phyloP scores from a whole-genome alignment of 2,329 filamentous ascomycete genomes.

The Fusarium sp. region DNA sequence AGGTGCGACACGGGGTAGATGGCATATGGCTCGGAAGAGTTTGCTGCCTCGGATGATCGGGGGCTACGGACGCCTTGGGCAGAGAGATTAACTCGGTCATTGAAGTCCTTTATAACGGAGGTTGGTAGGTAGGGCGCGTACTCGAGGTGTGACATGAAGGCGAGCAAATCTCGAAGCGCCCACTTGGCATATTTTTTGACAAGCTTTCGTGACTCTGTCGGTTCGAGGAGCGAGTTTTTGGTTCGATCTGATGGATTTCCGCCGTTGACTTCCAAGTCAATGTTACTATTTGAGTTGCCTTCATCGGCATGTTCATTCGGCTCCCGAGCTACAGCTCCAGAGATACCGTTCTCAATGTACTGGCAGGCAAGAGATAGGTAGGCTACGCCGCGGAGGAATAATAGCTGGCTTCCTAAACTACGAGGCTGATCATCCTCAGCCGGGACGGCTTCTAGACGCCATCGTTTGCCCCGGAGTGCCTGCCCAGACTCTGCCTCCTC shows the following conservation, averaged over 20 bases:
- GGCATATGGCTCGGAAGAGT: constrained; percentile 52
- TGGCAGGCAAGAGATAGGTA: constrained; percentile 80
- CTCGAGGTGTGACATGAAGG: constrained; percentile 80
- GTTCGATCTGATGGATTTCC: constrained; percentile 5
- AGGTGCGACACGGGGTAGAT: constrained; percentile 69
- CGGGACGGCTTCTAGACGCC: constrained; percentile 54
- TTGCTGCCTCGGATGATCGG: constrained; percentile 52
- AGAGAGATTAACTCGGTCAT: constrained; percentile 68
- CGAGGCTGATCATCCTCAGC: constrained; percentile 71
- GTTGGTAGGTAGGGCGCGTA: constrained; percentile 80
- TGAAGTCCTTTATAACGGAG: constrained; percentile 69
- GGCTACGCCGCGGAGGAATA: constrained; percentile 81
- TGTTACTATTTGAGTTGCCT: constrained; percentile 1
- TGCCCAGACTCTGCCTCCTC: constrained; percentile 63
- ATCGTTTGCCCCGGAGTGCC: constrained; percentile 39
- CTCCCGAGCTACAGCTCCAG: constrained; percentile 28
- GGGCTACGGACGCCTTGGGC: constrained; percentile 62
- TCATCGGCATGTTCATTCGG: constrained; percentile 14
- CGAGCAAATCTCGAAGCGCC: constrained; percentile 79
- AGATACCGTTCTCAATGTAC: constrained; percentile 70
- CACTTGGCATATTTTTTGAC: constrained; percentile 82
- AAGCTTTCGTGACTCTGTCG: constrained; percentile 65
- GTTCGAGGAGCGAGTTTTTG: constrained; percentile 30
- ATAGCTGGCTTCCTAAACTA: constrained; percentile 79
- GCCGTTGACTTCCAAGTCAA: constrained; percentile 8